phyloP scores from a whole-genome alignment of 2,329 filamentous ascomycete genomes.

The Talaromyces atroroseus region DNA sequence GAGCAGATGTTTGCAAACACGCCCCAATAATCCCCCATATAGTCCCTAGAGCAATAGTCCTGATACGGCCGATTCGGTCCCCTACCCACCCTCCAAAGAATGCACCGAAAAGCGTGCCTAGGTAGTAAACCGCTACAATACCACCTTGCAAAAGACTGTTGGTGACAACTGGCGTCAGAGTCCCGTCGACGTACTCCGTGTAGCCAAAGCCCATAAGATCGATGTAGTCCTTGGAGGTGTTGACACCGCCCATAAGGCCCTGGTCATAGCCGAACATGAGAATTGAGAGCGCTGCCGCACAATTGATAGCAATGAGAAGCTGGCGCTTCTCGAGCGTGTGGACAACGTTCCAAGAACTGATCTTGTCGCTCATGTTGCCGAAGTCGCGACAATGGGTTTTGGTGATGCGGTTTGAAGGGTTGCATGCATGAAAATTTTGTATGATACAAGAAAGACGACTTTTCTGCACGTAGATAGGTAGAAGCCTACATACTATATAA shows the following conservation, averaged over 20 bases:
- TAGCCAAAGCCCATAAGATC: constrained; percentile 61
- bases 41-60: constrained; percentile 56
- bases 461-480: background rate
- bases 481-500: background rate
- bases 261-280: constrained; percentile 62
- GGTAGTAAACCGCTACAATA: constrained; percentile 55
- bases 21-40: constrained; percentile 58
- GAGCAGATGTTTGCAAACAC: constrained; percentile 58
- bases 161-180: constrained; percentile 50
- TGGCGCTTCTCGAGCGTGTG: constrained; percentile 51
- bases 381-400: background rate
- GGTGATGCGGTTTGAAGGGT: background rate
- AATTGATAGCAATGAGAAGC: constrained; percentile 58
- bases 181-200: constrained; percentile 43
- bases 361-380: constrained; percentile 33
- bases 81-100: constrained; percentile 60
- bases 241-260: constrained; percentile 57
- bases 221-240: constrained; percentile 60
- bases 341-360: constrained; percentile 45
- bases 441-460: too few relatives aligned
- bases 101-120: constrained; percentile 60
- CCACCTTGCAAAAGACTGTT: constrained; percentile 58
- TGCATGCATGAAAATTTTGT: background rate
- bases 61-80: constrained; percentile 58
- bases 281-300: constrained; percentile 59